A percentile compares a stretch with the other conserved stretches of the same genome.
phyloP scores from a whole-genome alignment of 345 rosid genomes.

The Eucalyptus marginata region DNA sequence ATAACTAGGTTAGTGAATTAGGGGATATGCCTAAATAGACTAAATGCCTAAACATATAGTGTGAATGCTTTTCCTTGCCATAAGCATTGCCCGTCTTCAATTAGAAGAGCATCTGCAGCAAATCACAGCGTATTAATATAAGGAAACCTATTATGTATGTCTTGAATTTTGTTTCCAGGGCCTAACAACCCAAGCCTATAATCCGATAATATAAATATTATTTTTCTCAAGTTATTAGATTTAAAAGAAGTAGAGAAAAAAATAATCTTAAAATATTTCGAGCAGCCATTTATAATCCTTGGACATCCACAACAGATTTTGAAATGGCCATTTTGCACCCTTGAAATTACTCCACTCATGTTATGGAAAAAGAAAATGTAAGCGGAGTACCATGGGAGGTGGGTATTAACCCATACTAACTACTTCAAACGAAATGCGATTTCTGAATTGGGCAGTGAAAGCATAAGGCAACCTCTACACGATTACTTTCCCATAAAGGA shows the following conservation, averaged over 20 bases:
- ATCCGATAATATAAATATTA: no score
- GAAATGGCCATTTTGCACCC: not conserved
- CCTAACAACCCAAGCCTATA: not conserved
- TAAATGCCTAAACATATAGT: not conserved
- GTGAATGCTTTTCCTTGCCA: not conserved
- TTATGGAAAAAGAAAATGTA: not conserved
- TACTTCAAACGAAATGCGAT: not conserved
- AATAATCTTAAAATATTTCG: no score
- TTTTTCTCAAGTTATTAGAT: not conserved
- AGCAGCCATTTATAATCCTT: not conserved
- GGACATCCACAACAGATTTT: not conserved
- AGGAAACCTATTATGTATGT: not conserved
- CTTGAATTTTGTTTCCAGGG: not conserved
- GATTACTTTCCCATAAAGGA: not conserved
- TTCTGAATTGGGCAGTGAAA: not conserved
- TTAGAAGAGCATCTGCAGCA: slow-evolving; percentile 66
- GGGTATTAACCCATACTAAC: slow-evolving; percentile 8
- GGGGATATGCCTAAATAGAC: not conserved
- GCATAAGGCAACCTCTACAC: slow-evolving; percentile 1
- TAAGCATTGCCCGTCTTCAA: not conserved
- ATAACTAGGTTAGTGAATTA: not conserved
- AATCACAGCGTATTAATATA: slow-evolving; percentile 43
- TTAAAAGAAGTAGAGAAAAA: not conserved
- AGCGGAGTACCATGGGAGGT: no score
- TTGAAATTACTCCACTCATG: not conserved